Evolutionary conservation across 768 basidiomycete genomes (phyloP).

Genomic region (Suillus sp.): DNA sequence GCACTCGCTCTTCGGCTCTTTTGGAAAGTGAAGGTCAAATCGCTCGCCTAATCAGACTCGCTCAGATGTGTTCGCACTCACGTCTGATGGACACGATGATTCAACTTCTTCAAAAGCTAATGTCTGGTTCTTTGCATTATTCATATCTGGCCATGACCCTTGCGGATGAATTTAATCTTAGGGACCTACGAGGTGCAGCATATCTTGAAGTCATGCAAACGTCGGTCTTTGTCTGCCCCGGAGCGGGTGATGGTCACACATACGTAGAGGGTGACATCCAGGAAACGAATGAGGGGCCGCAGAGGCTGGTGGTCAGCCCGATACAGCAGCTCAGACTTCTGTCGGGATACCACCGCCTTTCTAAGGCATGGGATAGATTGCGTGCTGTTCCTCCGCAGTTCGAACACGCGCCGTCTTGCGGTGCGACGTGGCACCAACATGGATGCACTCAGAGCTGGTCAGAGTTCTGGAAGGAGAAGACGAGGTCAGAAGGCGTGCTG

Average conservation of each 20-base stretch:
- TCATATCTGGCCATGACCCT: constrained; percentile 75
- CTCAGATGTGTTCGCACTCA: constrained; percentile 66
- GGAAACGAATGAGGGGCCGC: constrained; percentile 40
- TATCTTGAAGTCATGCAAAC: constrained; percentile 78
- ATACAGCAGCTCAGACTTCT: constrained; percentile 67
- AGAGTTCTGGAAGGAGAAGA: constrained; percentile 82
- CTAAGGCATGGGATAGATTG: constrained; percentile 64
- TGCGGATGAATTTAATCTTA: constrained; percentile 68
- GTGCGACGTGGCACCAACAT: constrained; percentile 71
- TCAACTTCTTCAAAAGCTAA: constrained; percentile 56
- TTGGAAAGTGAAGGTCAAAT: constrained; percentile 49
- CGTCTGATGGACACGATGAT: constrained; percentile 63
- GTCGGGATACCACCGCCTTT: constrained; percentile 69
- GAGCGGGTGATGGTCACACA: constrained; percentile 17
- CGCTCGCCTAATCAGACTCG: constrained; percentile 63
- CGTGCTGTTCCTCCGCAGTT: constrained; percentile 60
- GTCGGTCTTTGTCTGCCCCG: constrained; percentile 36
- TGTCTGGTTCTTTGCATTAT: constrained; percentile 63
- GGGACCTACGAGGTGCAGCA: constrained; percentile 59
- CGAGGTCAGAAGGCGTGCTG: constrained; percentile 60
- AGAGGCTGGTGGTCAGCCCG: constrained; percentile 53
- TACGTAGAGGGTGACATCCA: constrained; percentile 35
- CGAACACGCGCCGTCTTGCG: constrained; percentile 64
- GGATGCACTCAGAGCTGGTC: constrained; percentile 73
- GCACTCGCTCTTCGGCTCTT: constrained; percentile 37